Conservation (phyloP, 805 yeast genomes). For the Candida verbasci region DNA sequence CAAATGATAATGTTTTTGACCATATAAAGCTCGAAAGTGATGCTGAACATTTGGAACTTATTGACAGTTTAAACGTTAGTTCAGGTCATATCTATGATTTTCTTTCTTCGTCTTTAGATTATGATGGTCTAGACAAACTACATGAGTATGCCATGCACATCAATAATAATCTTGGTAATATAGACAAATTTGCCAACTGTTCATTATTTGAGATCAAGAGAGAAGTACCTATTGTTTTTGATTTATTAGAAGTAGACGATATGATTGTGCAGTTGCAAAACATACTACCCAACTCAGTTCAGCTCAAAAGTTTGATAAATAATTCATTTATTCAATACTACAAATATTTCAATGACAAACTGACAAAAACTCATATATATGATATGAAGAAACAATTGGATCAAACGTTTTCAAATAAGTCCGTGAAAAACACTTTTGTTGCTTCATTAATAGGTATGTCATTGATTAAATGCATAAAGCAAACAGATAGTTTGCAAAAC, state of each 20-base stretch:
- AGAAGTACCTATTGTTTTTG: slow-evolving; percentile 17
- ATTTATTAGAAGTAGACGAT: slow-evolving; percentile 32
- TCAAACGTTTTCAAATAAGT: not conserved
- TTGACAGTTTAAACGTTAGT: not conserved
- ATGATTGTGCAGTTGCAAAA: slow-evolving; percentile 32
- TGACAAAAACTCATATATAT: slow-evolving; percentile 5
- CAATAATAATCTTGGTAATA: not conserved
- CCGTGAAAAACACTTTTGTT: not conserved
- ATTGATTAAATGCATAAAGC: slow-evolving; percentile 4
- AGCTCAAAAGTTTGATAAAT: slow-evolving; percentile 4
- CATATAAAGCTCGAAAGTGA: too few species aligned
- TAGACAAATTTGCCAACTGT: slow-evolving; percentile 1
- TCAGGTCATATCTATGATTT: not conserved
- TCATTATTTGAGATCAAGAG: slow-evolving; percentile 19
- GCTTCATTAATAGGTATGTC: slow-evolving; percentile 6
- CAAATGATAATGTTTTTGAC: not conserved
- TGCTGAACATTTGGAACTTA: not conserved
- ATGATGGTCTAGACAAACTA: not conserved
- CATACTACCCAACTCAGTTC: slow-evolving; percentile 1
- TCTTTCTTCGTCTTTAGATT: not conserved
- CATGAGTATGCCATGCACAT: not conserved
- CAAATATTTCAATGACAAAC: not conserved
- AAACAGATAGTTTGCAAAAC: slow-evolving; percentile 1
- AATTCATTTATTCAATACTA: slow-evolving; percentile 6
- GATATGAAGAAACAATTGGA: slow-evolving; percentile 1